These are phyloP conservation scores for Tricholoma sp. DNA, from an alignment of 768 basidiomycete genomes.

Conservation along the genomic window DNA sequence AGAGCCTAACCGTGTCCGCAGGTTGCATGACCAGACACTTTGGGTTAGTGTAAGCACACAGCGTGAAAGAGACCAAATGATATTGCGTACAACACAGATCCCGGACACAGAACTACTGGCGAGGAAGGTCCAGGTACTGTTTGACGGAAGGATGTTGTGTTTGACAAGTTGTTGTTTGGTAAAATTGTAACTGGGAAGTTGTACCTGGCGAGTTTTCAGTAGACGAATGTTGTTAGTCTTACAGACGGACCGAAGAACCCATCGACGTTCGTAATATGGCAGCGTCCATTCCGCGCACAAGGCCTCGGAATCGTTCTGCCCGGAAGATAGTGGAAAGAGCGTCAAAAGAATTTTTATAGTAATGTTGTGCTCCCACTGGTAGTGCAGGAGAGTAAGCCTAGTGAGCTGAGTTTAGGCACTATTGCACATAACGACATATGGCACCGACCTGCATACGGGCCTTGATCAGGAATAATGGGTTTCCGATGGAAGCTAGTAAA, in stretches of 20 bases:
- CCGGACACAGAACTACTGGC: slow-evolving; percentile 88
- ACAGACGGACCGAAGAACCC: slow-evolving; percentile 70
- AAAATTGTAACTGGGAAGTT: slow-evolving; percentile 94
- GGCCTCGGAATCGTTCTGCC: slow-evolving; percentile 72
- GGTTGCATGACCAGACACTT: slow-evolving; percentile 94
- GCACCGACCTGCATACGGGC: slow-evolving; percentile 88
- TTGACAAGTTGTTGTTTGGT: slow-evolving; percentile 78
- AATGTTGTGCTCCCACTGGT: slow-evolving; percentile 91
- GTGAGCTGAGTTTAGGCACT: neutral
- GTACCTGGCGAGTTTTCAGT: slow-evolving; percentile 50
- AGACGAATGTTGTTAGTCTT: neutral
- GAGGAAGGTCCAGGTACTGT: slow-evolving; percentile 84
- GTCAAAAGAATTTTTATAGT: slow-evolving; percentile 81
- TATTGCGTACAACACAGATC: slow-evolving; percentile 73
- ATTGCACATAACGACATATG: neutral
- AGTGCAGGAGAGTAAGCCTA: slow-evolving; percentile 89
- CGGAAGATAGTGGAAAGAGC: slow-evolving; percentile 77
- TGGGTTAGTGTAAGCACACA: neutral
- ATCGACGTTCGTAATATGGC: slow-evolving; percentile 91
- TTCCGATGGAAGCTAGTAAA: slow-evolving; percentile 64
- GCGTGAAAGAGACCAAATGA: neutral
- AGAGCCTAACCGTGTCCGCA: slow-evolving; percentile 63
- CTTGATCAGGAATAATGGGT: slow-evolving; percentile 92
- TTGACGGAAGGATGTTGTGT: slow-evolving; percentile 61
- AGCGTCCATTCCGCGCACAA: slow-evolving; percentile 88